Evolutionary conservation across 2,329 filamentous ascomycete genomes (phyloP), one percentile per base, ranked within the genome.

Genomic region (Fusarium temperatum): DNA sequence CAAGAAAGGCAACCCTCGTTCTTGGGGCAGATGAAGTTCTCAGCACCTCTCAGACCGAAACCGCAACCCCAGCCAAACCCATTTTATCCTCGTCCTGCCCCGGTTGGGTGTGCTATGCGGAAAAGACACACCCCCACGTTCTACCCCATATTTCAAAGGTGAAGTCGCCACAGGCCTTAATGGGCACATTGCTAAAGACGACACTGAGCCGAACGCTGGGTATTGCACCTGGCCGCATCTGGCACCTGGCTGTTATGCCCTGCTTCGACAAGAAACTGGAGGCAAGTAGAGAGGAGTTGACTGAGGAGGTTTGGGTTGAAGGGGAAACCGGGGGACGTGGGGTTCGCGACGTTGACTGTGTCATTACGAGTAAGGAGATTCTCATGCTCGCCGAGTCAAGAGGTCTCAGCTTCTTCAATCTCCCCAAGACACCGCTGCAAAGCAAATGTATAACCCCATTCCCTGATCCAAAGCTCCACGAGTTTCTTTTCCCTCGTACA

Each of bases 251-350:
- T 18, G 88, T 99, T 51, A 99, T 99, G 96, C 96, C 96, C 26
- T 99, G 96, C 82, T 98, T 99, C 82, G 96, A 99, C 82, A 99
- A 99, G 86, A 99, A 99, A 83, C 89, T 99, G 35, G 96, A 99
- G 84, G 96, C 96, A 12, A 97, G 95, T 77, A 91, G 96, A 60
- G 92, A 95, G 81, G 96, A 99, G 82, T 89, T 99, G 44, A 98
- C 95, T 2, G 93, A 96, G 80, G 84, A 88, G 12, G 89, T 90
- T 22, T 98, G 95, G 95, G 85, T 82, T 61, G 85, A 82, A 45
- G 84, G 84, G 59, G 86, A 83, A 20, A 80, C 79, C 54, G 85
- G 87, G 3, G 86, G 84, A 4, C 83, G 85, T 55, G 89, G 90
- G 3, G 88, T 96, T 32, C 89, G 96, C 64, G 96, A 99, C 79